phyloP scores from a whole-genome alignment of 805 yeast species.

The Hanseniaspora meyeri region DNA sequence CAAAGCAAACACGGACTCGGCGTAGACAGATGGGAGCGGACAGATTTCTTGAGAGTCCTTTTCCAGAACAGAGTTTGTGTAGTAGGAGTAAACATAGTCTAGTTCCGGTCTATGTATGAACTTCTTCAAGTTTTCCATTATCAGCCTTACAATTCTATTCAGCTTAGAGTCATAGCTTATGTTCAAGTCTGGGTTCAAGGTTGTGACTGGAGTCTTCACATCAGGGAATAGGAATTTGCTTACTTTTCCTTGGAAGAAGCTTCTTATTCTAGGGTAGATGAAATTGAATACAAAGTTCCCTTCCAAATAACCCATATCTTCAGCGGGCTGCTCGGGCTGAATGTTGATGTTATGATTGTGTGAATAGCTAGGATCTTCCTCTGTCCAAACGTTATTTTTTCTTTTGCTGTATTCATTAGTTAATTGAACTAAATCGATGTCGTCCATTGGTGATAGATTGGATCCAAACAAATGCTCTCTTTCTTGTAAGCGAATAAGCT shows the following conservation, averaged over 20 bases:
- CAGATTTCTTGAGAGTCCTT: conserved; percentile 51
- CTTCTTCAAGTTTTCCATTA: background rate
- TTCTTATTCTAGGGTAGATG: conserved; percentile 12
- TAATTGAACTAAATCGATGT: conserved; percentile 4
- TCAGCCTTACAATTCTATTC: background rate
- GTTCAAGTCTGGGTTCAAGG: conserved; percentile 13
- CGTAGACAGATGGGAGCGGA: conserved; percentile 53
- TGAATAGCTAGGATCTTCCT: background rate
- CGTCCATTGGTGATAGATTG: conserved; percentile 9
- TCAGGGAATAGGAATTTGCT: conserved; percentile 22
- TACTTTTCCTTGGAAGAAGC: conserved; percentile 14
- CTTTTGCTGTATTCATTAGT: conserved; percentile 1
- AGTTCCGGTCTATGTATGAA: conserved; percentile 17
- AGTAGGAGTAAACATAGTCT: background rate
- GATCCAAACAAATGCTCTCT: conserved; percentile 9
- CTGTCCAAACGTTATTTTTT: background rate
- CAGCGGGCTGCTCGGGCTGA: background rate
- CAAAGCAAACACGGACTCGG: conserved; percentile 49
- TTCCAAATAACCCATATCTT: background rate
- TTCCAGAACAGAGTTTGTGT: conserved; percentile 14
- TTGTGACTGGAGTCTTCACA: conserved; percentile 10
- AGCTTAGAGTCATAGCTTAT: conserved; percentile 3
- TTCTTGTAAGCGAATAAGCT: conserved; percentile 5
- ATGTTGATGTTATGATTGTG: background rate
- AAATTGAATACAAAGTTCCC: conserved; percentile 1